These are phyloP conservation scores for Lavandula angustifolia DNA, from an alignment of 257 asterid species.

Conservation along the genomic window DNA sequence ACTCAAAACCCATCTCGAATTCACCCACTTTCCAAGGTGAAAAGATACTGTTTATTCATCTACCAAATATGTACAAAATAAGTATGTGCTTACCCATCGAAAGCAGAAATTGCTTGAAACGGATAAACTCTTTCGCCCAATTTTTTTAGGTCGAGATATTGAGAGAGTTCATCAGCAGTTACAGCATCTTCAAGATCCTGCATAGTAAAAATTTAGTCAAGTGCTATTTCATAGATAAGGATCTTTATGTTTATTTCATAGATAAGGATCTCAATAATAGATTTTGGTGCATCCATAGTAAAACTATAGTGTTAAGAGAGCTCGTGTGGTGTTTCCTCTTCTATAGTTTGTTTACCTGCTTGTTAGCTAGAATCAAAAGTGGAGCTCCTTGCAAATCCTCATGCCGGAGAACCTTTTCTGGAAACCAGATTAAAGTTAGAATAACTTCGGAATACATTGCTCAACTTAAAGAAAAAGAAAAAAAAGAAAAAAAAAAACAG, in stretches of 20 bases:
- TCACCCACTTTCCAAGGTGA: not conserved
- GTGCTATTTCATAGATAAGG: no score
- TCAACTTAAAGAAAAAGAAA: not conserved
- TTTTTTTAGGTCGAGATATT: slow-evolving; percentile 76
- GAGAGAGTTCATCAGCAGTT: slow-evolving; percentile 72
- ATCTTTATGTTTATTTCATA: not conserved
- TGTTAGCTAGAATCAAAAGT: slow-evolving; percentile 75
- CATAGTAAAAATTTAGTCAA: slow-evolving; percentile 14
- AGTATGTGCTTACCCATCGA: slow-evolving; percentile 57
- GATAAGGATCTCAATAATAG: not conserved
- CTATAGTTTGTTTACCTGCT: slow-evolving; percentile 51
- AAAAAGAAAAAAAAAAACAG: no score
- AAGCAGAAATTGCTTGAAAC: slow-evolving; percentile 71
- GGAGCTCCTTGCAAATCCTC: slow-evolving; percentile 94
- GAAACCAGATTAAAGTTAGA: slow-evolving; percentile 31
- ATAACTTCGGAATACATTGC: slow-evolving; percentile 7
- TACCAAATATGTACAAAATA: not conserved
- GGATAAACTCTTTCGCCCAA: slow-evolving; percentile 76
- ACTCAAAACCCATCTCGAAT: not conserved
- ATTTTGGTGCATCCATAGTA: not conserved
- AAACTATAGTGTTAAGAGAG: not conserved
- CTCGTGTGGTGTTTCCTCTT: not conserved
- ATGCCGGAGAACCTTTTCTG: slow-evolving; percentile 85
- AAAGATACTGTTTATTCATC: not conserved
- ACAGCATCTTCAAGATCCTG: slow-evolving; percentile 88